These are phyloP conservation scores for Neurospora sp. DNA, from an alignment of 495 filamentous ascomycete genomes.

Conservation along the genomic window DNA sequence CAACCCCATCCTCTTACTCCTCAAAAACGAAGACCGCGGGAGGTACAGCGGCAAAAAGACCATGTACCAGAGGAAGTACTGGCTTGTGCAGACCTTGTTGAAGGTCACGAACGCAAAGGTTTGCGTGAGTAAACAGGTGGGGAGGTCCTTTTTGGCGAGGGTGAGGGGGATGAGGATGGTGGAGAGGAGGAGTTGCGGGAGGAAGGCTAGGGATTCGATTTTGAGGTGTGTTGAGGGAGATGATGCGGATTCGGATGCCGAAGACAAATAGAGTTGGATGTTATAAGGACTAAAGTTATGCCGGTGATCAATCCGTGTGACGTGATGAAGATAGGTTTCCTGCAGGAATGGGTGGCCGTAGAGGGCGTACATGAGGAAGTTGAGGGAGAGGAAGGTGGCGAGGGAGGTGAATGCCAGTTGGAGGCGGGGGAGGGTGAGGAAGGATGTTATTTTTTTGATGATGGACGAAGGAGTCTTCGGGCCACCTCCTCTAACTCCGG, in stretches of 20 bases:
- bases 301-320: constrained; percentile 88
- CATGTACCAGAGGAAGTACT: constrained; percentile 99
- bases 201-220: constrained; percentile 74
- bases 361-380: constrained; percentile 62
- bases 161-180: constrained; percentile 65
- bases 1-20: constrained; percentile 47
- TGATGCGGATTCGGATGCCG: constrained; percentile 34
- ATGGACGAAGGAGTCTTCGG: not conserved
- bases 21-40: constrained; percentile 61
- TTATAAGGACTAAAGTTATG: constrained; percentile 99
- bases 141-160: constrained; percentile 72
- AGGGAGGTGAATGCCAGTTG: constrained; percentile 55
- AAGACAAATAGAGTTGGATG: constrained; percentile 75
- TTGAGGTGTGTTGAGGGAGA: not conserved
- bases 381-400: constrained; percentile 58
- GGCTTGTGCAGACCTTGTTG: constrained; percentile 97
- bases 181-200: constrained; percentile 75
- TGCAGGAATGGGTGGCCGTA: constrained; percentile 68
- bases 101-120: constrained; percentile 96
- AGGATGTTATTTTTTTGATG: constrained; percentile 26
- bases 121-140: constrained; percentile 91
- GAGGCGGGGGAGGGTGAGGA: constrained; percentile 53
- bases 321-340: constrained; percentile 86
- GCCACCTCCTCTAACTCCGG: not conserved
- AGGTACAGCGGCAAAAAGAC: constrained; percentile 88